Base-by-base conservation (phyloP, 2,329 filamentous ascomycete species). In the Laburnicola sp. region DNA sequence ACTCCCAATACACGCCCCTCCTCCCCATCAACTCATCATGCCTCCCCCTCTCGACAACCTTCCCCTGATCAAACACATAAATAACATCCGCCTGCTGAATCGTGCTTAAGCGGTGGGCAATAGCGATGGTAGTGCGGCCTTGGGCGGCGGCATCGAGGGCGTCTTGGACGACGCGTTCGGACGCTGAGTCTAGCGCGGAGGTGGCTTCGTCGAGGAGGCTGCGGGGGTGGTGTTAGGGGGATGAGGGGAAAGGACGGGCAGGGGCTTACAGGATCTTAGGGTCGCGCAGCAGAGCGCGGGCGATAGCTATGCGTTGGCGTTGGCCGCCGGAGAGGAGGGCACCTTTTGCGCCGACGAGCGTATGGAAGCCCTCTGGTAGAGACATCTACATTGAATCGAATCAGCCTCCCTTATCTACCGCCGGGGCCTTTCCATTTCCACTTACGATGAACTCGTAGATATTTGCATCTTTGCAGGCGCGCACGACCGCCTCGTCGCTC, bases 61-160 rank as follows among this genome's bases (percentile, higher is more conserved):
- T 82, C 6, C 93, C 94, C 63, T 89, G 86, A 71, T 97, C 92
- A 69, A 97, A 94, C n/a, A 97, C 93, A 59, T 95, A 97, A 63
- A 97, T 97, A 42, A 93, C 77, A 68, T 97, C 93, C 0, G 93
- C 93, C 70, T 94, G 92, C 70, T 96, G 91, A 54, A 97, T 97
- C 0, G 94, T 97, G 66, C 86, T 91, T 4, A 99, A 77, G 23
- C 94, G 82, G 74, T 99, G 93, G 2, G 94, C 94, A 1, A 99
- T 93, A 0, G 93, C 92, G 56, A 99, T 94, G 0, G 93, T 97
- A 83, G 91, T 96, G 45, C 91, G 83, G 7, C 90, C 90, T 74
- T 89, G 87, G 21, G 90, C 87, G 1, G 91, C 91, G 56, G 86
- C 85, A 71, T 97, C 89, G 11, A 94, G 79, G 0, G 89, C 89